A percentile compares a stretch with the other conserved stretches of the same genome.
phyloP scores from a whole-genome alignment of 208 protist species.

The Trypanosoma boissoni region DNA sequence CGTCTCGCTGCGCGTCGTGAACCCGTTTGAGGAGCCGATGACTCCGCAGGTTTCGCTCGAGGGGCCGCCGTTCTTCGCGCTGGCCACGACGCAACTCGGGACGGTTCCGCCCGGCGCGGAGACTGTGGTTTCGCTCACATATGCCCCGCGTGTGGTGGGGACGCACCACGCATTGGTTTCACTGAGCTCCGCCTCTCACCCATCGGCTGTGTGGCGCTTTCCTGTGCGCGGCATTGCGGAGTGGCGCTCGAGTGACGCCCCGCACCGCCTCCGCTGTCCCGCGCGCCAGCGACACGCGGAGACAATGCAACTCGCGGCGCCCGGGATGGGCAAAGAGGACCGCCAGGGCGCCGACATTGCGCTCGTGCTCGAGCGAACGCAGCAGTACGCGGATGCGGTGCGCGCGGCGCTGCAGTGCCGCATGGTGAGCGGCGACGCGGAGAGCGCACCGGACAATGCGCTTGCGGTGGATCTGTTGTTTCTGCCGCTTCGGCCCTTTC shows the following conservation, averaged over 20 bases:
- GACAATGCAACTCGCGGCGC: conserved; percentile 41
- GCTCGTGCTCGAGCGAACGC: conserved; percentile 43
- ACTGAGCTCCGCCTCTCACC: conserved; percentile 34
- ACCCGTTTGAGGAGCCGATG: conserved; percentile 64
- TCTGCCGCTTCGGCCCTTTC: conserved; percentile 74
- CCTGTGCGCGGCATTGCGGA: conserved; percentile 77
- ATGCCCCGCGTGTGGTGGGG: conserved; percentile 58
- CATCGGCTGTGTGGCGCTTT: conserved; percentile 66
- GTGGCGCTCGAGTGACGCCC: conserved; percentile 43
- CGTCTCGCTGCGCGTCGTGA: conserved; percentile 60
- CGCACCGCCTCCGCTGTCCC: conserved; percentile 54
- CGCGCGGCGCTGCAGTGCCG: conserved; percentile 34
- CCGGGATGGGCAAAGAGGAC: conserved; percentile 38
- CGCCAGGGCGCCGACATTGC: conserved; percentile 21
- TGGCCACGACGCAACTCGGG: conserved; percentile 22
- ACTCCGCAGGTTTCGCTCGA: conserved; percentile 30
- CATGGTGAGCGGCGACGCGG: conserved; percentile 28
- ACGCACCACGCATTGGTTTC: conserved; percentile 53
- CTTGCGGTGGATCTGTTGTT: conserved; percentile 63
- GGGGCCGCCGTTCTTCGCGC: conserved; percentile 25
- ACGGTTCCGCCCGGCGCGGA: conserved; percentile 40
- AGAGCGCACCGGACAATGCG: conserved; percentile 25
- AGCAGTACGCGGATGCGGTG: conserved; percentile 43
- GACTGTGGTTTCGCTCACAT: conserved; percentile 52
- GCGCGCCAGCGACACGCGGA: conserved; percentile 55